Evolutionary conservation across 169 alveolate genomes (phyloP).

Genomic region (Plasmodium coatneyi): DNA sequence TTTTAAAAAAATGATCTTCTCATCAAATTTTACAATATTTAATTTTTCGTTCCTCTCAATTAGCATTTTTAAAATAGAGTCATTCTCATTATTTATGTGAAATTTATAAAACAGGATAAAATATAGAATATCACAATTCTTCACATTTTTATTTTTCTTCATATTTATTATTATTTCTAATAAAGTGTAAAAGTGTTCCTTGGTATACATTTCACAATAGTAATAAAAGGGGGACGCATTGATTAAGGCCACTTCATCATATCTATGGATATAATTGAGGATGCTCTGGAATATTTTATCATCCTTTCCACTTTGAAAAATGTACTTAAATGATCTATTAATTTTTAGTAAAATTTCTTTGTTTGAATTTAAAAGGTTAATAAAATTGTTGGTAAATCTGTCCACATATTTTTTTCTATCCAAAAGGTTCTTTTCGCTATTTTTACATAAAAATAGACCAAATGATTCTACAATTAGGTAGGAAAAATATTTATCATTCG

Average conservation of each 20-base stretch:
- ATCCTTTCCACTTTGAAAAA: constrained; percentile 40
- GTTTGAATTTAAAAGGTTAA: constrained; percentile 37
- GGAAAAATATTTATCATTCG: neutral
- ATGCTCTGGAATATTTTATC: constrained; percentile 25
- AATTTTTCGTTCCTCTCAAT: constrained; percentile 42
- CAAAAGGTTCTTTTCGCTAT: neutral
- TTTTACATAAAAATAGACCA: constrained; percentile 24
- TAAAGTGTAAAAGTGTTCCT: constrained; percentile 40
- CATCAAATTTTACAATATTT: constrained; percentile 61
- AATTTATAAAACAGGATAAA: constrained; percentile 51
- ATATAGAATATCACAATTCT: constrained; percentile 39
- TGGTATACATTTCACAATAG: constrained; percentile 35
- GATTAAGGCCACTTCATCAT: constrained; percentile 58
- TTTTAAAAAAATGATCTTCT: constrained; percentile 56
- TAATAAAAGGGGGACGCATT: constrained; percentile 67
- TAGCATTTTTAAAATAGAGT: constrained; percentile 23
- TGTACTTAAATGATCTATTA: constrained; percentile 66
- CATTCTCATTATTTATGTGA: constrained; percentile 63
- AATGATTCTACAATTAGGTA: constrained; percentile 56
- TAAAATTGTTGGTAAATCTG: constrained; percentile 9
- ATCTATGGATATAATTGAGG: constrained; percentile 43
- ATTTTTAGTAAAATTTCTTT: constrained; percentile 41
- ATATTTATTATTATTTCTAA: constrained; percentile 55
- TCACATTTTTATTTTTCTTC: constrained; percentile 50
- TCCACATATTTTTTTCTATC: constrained; percentile 31